Conservation (phyloP, 1,139 yeast genomes). For the Debaryomycetaceae sp. region DNA sequence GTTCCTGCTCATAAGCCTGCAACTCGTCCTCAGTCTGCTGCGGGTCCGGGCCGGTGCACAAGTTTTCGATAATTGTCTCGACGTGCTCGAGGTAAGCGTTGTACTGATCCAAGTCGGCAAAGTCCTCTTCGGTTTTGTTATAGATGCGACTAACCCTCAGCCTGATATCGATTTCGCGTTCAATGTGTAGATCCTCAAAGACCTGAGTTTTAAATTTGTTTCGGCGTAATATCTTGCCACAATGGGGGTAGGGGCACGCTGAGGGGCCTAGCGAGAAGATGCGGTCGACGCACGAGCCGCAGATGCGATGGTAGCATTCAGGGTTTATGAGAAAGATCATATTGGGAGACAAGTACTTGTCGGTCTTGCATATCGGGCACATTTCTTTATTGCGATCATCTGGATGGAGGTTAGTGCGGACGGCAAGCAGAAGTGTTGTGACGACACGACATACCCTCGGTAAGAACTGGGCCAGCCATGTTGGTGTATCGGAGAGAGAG, state of each 20-base stretch:
- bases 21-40: slow-evolving; percentile 64
- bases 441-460: too few relatives aligned
- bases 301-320: slow-evolving; percentile 95
- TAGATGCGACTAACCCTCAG: slow-evolving; percentile 66
- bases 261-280: slow-evolving; percentile 93
- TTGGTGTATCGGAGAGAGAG: too few relatives aligned
- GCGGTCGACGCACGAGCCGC: slow-evolving; percentile 93
- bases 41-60: slow-evolving; percentile 59
- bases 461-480: too few relatives aligned
- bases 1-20: slow-evolving; percentile 61
- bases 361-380: slow-evolving; percentile 98
- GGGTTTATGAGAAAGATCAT: slow-evolving; percentile 89
- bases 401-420: too few relatives aligned
- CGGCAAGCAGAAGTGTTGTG: too few relatives aligned
- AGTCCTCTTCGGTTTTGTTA: slow-evolving; percentile 74
- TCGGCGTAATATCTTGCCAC: slow-evolving; percentile 79
- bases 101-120: slow-evolving; percentile 44
- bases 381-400: slow-evolving; percentile 52
- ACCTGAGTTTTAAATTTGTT: slow-evolving; percentile 85
- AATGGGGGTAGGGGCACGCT: slow-evolving; percentile 88
- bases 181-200: slow-evolving; percentile 83
- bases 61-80: slow-evolving; percentile 70
- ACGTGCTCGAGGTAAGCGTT: slow-evolving; percentile 75
- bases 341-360: slow-evolving; percentile 85
- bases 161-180: slow-evolving; percentile 85